These are phyloP conservation scores for Fusarium euwallaceae DNA, from an alignment of 2,329 filamentous ascomycete genomes.

Conservation along the genomic window DNA sequence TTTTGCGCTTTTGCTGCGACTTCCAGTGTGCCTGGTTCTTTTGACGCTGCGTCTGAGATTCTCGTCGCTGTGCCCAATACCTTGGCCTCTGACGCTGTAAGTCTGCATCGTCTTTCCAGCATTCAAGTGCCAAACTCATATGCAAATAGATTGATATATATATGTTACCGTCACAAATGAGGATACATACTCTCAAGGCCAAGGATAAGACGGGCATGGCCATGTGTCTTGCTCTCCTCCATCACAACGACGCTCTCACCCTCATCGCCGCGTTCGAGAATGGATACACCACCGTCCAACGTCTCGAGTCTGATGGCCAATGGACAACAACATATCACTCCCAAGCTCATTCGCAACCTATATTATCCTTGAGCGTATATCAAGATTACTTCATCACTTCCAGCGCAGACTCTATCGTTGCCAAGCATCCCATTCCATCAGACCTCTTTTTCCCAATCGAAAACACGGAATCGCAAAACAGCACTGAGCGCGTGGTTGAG, in stretches of 20 bases:
- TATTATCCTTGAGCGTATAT: slow-evolving; percentile 78
- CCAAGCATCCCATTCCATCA: slow-evolving; percentile 76
- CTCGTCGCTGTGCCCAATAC: slow-evolving; percentile 87
- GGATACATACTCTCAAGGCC: slow-evolving; percentile 71
- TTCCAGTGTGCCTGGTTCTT: slow-evolving; percentile 48
- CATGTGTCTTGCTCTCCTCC: slow-evolving; percentile 81
- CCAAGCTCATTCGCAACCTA: slow-evolving; percentile 81
- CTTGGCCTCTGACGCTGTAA: slow-evolving; percentile 76
- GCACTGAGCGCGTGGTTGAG: slow-evolving; percentile 44
- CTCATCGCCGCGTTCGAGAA: slow-evolving; percentile 88
- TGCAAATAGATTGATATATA: slow-evolving; percentile 79
- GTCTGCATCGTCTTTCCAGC: slow-evolving; percentile 38
- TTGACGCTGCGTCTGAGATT: slow-evolving; percentile 57
- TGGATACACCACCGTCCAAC: slow-evolving; percentile 78
- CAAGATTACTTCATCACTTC: slow-evolving; percentile 79
- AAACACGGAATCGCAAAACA: background rate
- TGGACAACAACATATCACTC: slow-evolving; percentile 72
- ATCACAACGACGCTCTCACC: slow-evolving; percentile 64
- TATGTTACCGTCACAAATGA: slow-evolving; percentile 79
- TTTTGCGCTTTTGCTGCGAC: slow-evolving; percentile 88
- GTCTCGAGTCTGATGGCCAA: slow-evolving; percentile 57
- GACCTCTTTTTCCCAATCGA: slow-evolving; percentile 35
- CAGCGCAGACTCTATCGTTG: slow-evolving; percentile 83
- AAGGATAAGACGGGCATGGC: slow-evolving; percentile 80
- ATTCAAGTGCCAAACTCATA: slow-evolving; percentile 4